Evolutionary conservation across 768 basidiomycete genomes (phyloP), one percentile per base, ranked within the genome.

Genomic region (Suillus bovinus): DNA sequence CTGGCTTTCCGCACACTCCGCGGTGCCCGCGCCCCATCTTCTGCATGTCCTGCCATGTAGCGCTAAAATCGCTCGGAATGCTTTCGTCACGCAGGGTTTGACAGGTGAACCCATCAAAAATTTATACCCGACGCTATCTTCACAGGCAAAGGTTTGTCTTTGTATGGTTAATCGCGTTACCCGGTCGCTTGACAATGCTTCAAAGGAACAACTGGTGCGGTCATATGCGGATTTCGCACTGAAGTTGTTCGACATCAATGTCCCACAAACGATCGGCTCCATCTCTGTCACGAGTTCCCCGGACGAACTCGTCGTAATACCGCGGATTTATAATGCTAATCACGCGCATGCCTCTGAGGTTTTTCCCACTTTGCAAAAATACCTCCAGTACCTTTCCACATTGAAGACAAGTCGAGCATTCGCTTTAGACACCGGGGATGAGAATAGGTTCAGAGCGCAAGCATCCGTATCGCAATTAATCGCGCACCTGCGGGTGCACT

Each of bases 151-250:
- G 39, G 61, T 61, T 44, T 46, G 61, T 17, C 33, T 31, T 20
- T 2, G n/a, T 58, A 36, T 59, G n/a, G 54, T 29, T 20, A 16
- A 61, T 33, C 8, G 13, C 14, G n/a, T 5, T 22, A 60, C 34
- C 31, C 22, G 24, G n/a, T 24, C 20, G 31, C 34, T 11, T 61
- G 38, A 58, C 5, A 58, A 29, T 42, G 10, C n/a, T 39, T 7
- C 1, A 39, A 27, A 63, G 63, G 63, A 64, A 34, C 44, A 63
- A 22, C 63, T 63, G 4, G 63, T 63, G 31, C 29, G 50, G 36
- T 63, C 52, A 63, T 63, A 63, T 64, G 63, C 63, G 44, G 49
- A 63, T 27, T 34, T 63, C 9, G 50, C 54, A 24, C 63, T 63
- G 10, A 54, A 55, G 22, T 20, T 63, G 36, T 63, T 64, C 50